Base-by-base conservation (phyloP, 2,329 filamentous ascomycete species). In the Cytospora mali region DNA sequence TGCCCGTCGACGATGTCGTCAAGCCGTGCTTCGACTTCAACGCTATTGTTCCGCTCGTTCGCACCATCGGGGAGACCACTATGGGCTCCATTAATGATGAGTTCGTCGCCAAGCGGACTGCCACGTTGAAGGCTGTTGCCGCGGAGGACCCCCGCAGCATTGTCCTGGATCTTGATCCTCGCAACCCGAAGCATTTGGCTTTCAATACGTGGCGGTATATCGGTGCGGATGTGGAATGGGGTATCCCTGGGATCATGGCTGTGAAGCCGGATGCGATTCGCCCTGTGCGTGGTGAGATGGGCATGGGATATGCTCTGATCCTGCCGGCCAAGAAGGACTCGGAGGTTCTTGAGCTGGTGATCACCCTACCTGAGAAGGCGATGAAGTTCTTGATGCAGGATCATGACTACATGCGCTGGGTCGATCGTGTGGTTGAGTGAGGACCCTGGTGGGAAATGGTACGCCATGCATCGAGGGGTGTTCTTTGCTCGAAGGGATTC, bases 131-230 rank as follows among this genome's bases (percentile, higher is more conserved):
- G 48, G 42, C 42, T 23, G 42, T 10, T 6, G 71, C 72, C 14
- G 70, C 72, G 2, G 68, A 74, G 11, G 78, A 80, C 66, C 77
- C 77, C 48, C 76, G 77, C 10, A 68, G 70, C 39, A 67, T 80
- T 35, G 77, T 77, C 16, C 71, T 80, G 25, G 72, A 74, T 21
- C 74, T 77, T 61, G 76, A 79, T 62, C 76, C 77, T 27, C 71
- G 76, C n/a, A 72, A 75, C 52, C 73, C 76, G 2, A 71, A 74
- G 55, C 71, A 74, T 48, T 71, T 80, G 46, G 74, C 74, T 13
- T 77, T 80, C 71, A 80, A 80, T 65, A 79, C 42, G 2, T 46
- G 42, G 42, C 7, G 42, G 6, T 18, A 21, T n/a, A 11, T 46
- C 7, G 42, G 42, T 1, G 76, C 74, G 25, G 77, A 80, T 62